Evolutionary conservation across 148 eudicot species (phyloP), one percentile per base, ranked within the genome.

Genomic region (Rhododendron williamsianum): DNA sequence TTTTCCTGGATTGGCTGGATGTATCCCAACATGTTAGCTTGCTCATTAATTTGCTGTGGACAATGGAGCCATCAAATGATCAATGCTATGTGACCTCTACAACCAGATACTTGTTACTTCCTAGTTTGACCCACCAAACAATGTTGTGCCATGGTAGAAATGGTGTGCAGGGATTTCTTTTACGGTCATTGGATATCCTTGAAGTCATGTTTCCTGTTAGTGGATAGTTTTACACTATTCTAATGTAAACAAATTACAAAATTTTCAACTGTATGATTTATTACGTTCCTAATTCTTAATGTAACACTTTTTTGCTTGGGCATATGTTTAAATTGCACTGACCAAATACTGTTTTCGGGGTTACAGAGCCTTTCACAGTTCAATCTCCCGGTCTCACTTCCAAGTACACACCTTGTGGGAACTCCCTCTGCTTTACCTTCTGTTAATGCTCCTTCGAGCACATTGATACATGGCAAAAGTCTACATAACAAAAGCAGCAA

Each of bases 281-380:
- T 84, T n/a, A 83, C 52, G 56, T 73, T 72, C 51, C 21, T 51
- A 2, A 71, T 69, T 73, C 38, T 21, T 51, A 19, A 71, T 69
- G 60, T 54, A 36, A 36, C 19, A 51, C 27, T 46, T 83, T 46
- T n/a, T 71, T 69, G 41, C 48, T 27, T 76, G 48, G 78, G 46
- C 52, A 81, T 43, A 27, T 38, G 21, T 74, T 52, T 35, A 73
- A 81, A 10, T 13, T 74, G 81, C 74, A 46, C 60, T 38, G 38
- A 86, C 63, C 13, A 69, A 49, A 13, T 69, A 41, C 63, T 83
- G 81, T 12, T 87, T 54, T 81, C 84, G 82, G 76, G 78, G 84
- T 90, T 90, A 80, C 98, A 96, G 99, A 92, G 98, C 92, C 95
- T 96, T 85, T 95, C 99, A 48, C 98, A 95, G 88, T 96, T 95